Evolutionary conservation across 352 stramenopile species (phyloP).

Genomic region (Plasmopara viticola): DNA sequence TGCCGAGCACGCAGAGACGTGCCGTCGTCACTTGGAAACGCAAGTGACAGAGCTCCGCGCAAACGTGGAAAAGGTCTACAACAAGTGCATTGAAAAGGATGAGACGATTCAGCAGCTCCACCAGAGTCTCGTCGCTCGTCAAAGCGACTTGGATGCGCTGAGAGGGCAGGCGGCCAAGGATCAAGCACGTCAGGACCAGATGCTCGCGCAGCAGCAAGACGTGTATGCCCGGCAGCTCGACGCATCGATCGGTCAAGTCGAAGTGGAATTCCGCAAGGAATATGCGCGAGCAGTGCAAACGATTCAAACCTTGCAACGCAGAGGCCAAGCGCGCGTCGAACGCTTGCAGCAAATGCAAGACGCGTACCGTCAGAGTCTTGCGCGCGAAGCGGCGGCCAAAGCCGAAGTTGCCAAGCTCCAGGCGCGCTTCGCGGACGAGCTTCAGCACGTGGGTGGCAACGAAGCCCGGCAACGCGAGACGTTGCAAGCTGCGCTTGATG

Average conservation of each 20-base stretch:
- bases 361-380: conserved; percentile 42
- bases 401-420: conserved; percentile 36
- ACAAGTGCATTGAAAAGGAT: conserved; percentile 53
- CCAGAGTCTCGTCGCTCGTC: conserved; percentile 30
- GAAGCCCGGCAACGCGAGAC: conserved; percentile 35
- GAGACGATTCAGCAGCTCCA: conserved; percentile 50
- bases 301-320: conserved; percentile 38
- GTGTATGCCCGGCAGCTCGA: conserved; percentile 52
- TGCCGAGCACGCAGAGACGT: conserved; percentile 26
- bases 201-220: conserved; percentile 53
- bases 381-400: conserved; percentile 37
- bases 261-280: conserved; percentile 71
- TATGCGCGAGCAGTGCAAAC: conserved; percentile 39
- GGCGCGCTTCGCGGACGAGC: conserved; percentile 45
- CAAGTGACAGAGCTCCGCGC: conserved; percentile 41
- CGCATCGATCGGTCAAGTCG: conserved; percentile 46
- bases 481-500: conserved; percentile 40
- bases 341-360: conserved; percentile 35
- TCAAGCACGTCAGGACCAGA: conserved; percentile 40
- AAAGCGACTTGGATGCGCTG: conserved; percentile 45
- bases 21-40: conserved; percentile 32
- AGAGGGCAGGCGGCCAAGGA: conserved; percentile 43
- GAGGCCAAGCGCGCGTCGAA: conserved; percentile 34
- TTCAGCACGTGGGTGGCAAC: conserved; percentile 39
- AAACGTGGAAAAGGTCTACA: conserved; percentile 39